phyloP scores from a whole-genome alignment of 345 rosid genomes.

The Arabis hirsuta region DNA sequence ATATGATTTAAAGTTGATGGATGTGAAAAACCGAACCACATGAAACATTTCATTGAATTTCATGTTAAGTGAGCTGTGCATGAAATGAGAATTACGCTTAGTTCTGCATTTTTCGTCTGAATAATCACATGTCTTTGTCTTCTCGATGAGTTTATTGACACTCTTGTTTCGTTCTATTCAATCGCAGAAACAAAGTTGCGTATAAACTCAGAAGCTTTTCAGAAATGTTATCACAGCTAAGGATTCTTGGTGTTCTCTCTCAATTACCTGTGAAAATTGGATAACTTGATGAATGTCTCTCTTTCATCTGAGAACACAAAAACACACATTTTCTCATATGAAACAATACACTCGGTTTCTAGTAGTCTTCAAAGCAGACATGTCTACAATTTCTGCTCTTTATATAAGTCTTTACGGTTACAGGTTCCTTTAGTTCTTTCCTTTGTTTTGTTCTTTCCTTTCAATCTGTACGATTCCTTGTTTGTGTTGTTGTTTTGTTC shows the following conservation, averaged over 20 bases:
- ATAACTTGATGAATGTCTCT: conserved; percentile 25
- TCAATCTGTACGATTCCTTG: conserved; percentile 13
- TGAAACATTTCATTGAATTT: neutral
- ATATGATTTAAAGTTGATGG: neutral
- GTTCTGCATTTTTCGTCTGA: neutral
- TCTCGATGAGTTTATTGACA: conserved; percentile 21
- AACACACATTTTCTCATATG: conserved; percentile 5
- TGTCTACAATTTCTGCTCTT: conserved; percentile 6
- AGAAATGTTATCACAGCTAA: conserved; percentile 23
- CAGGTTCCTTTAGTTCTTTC: conserved; percentile 16
- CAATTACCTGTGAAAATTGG: neutral
- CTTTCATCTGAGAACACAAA: neutral
- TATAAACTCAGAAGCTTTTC: conserved; percentile 6
- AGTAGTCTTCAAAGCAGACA: conserved; percentile 11
- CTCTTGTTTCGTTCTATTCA: neutral
- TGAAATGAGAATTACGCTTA: no score
- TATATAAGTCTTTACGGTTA: conserved; percentile 23
- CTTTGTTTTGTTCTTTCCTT: conserved; percentile 14
- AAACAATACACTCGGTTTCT: neutral
- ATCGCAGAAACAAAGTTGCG: conserved; percentile 18
- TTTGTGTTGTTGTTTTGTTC: conserved; percentile 10
- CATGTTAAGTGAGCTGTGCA: no score
- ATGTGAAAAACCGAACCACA: neutral
- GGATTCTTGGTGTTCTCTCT: conserved; percentile 23
- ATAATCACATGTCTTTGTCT: neutral